Evolutionary conservation across 2,329 filamentous ascomycete genomes (phyloP).

Genomic region (Aureobasidium leucospermi): DNA sequence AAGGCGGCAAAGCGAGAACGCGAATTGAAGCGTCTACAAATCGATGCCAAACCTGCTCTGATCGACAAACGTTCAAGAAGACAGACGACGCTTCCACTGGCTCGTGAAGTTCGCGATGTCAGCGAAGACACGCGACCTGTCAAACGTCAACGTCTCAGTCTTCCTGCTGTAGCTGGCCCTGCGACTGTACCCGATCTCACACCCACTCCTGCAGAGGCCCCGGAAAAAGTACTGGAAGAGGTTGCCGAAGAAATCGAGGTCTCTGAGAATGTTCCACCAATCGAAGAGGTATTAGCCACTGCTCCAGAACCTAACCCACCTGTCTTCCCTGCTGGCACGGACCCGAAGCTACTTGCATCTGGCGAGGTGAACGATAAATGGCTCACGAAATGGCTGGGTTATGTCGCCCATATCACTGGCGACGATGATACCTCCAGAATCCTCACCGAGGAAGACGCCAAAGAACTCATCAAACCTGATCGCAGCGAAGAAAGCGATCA

Average conservation of each 20-base stretch:
- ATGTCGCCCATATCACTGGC: slow-evolving; percentile 2
- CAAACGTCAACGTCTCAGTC: neutral
- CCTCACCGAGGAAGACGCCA: neutral
- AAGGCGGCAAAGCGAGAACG: neutral
- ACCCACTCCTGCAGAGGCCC: neutral
- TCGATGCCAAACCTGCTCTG: slow-evolving; percentile 9
- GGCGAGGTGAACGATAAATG: slow-evolving; percentile 7
- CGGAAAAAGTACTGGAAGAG: neutral
- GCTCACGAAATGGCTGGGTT: neutral
- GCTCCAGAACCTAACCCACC: slow-evolving; percentile 1
- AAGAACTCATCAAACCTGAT: slow-evolving; percentile 4
- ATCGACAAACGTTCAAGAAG: slow-evolving; percentile 1
- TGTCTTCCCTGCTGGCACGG: neutral
- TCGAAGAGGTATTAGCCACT: neutral
- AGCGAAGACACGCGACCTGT: neutral
- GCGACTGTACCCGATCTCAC: neutral
- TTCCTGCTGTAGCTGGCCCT: neutral
- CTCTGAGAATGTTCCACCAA: neutral
- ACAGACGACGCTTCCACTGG: slow-evolving; percentile 1
- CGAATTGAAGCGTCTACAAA: slow-evolving; percentile 6
- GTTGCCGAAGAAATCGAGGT: neutral
- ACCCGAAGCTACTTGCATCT: neutral
- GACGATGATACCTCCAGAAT: slow-evolving; percentile 7
- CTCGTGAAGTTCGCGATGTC: neutral
- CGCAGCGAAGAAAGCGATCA: neutral